Percentiles rank a stretch among this genome's conserved stretches.
Evolutionary conservation across 2,329 filamentous ascomycete species (phyloP).

Genomic region (Saccharata proteae): DNA sequence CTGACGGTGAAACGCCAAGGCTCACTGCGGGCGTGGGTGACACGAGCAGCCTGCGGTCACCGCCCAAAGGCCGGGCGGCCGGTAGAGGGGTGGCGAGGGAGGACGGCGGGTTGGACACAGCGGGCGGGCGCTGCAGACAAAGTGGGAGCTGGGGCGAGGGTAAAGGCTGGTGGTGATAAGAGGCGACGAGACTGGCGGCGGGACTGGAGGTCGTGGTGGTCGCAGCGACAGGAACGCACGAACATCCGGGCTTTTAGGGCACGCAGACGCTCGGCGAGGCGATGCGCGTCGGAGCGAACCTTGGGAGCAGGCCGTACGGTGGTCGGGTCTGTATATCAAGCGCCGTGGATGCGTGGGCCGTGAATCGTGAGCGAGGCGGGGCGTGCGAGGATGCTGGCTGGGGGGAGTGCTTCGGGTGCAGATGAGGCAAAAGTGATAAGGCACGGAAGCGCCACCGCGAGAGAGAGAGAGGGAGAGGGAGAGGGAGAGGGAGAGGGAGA

Average conservation of each 20-base stretch:
- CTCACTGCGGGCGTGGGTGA: constrained; percentile 9
- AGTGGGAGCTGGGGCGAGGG: no score
- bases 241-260: neutral
- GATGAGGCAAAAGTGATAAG: no score
- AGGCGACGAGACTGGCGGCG: constrained; percentile 5
- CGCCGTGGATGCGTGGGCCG: constrained; percentile 1
- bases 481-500: no score
- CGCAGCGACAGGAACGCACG: no score
- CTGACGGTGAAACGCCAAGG: constrained; percentile 10
- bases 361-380: neutral
- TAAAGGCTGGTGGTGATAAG: no score
- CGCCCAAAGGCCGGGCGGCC: constrained; percentile 9
- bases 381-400: constrained; percentile 1
- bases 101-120: constrained; percentile 7
- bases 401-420: constrained; percentile 5
- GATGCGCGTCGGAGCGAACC: constrained; percentile 2
- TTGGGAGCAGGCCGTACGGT: constrained; percentile 8
- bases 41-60: constrained; percentile 8
- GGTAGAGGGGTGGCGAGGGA: constrained; percentile 7
- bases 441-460: no score
- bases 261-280: neutral
- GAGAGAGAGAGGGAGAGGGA: no score
- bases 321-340: constrained; percentile 7
- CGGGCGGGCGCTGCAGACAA: neutral
- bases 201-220: no score